These are phyloP conservation scores for Verticillium zaregamsianum DNA, from an alignment of 2,329 filamentous ascomycete genomes.

Conservation along the genomic window DNA sequence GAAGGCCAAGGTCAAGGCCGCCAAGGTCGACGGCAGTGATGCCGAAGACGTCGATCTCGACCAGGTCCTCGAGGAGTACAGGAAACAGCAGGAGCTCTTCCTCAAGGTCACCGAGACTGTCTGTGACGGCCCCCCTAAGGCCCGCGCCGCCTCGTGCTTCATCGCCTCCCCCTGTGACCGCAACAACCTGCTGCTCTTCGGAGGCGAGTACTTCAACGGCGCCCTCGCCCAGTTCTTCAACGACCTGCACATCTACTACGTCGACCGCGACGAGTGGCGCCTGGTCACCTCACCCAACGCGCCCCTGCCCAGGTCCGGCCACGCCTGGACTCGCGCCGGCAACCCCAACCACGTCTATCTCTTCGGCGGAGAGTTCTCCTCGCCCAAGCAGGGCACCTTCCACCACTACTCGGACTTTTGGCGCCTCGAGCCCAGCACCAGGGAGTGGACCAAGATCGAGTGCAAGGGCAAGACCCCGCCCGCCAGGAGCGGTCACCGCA, in stretches of 20 bases:
- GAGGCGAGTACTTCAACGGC: constrained; percentile 94
- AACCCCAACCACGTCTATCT: constrained; percentile 84
- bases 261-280: constrained; percentile 86
- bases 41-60: constrained; percentile 92
- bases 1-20: constrained; percentile 67
- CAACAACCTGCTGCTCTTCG: constrained; percentile 87
- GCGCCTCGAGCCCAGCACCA: constrained; percentile 75
- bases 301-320: constrained; percentile 83
- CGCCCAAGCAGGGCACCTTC: constrained; percentile 95
- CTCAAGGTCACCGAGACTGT: constrained; percentile 85
- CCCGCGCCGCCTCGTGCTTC: constrained; percentile 75
- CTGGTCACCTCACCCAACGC: constrained; percentile 87
- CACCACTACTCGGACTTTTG: constrained; percentile 99
- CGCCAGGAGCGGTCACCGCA: constrained; percentile 85
- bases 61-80: constrained; percentile 87
- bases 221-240: constrained; percentile 72
- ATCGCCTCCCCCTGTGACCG: constrained; percentile 80
- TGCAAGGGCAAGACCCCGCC: constrained; percentile 72
- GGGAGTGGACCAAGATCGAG: constrained; percentile 92
- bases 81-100: constrained; percentile 88
- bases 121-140: constrained; percentile 65
- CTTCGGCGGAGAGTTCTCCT: constrained; percentile 95
- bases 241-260: constrained; percentile 66
- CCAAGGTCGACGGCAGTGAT: constrained; percentile 76
- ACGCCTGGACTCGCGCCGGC: constrained; percentile 89